Evolutionary conservation across 2,329 filamentous ascomycete species (phyloP).

Genomic region (Sporothrix pallida): DNA sequence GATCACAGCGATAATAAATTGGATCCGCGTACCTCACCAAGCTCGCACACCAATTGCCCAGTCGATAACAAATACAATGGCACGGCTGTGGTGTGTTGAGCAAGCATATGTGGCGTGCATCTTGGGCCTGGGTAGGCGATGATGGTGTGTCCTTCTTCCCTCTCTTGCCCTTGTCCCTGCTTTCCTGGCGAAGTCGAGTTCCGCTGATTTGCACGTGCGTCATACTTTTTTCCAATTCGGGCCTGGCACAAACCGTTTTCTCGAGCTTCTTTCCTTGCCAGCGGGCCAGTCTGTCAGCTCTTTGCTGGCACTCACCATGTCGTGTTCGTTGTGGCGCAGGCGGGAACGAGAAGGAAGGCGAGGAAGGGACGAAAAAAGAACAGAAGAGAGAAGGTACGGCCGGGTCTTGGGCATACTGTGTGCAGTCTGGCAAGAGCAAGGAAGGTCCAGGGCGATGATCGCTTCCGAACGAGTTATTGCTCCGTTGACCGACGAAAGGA

Average conservation of each 20-base stretch:
- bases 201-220: not conserved
- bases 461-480: not conserved
- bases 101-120: not conserved
- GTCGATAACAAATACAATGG: not conserved
- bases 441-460: not conserved
- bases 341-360: not conserved
- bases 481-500: not conserved
- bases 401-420: too few species aligned
- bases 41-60: too few species aligned
- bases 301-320: slow-evolving; percentile 16
- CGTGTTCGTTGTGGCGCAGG: slow-evolving; percentile 26
- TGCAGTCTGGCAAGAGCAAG: too few species aligned
- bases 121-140: not conserved
- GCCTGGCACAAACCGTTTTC: not conserved
- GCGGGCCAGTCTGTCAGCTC: not conserved
- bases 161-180: not conserved
- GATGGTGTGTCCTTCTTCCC: not conserved
- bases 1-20: not conserved
- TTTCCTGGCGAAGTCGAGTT: not conserved
- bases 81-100: slow-evolving; percentile 10
- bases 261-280: not conserved
- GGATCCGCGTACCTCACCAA: too few species aligned
- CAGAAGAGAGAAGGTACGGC: not conserved
- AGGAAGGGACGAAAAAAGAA: not conserved
- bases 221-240: not conserved